These are phyloP conservation scores for Melaleuca quinquenervia DNA, from an alignment of 345 rosid genomes.

Conservation along the genomic window DNA sequence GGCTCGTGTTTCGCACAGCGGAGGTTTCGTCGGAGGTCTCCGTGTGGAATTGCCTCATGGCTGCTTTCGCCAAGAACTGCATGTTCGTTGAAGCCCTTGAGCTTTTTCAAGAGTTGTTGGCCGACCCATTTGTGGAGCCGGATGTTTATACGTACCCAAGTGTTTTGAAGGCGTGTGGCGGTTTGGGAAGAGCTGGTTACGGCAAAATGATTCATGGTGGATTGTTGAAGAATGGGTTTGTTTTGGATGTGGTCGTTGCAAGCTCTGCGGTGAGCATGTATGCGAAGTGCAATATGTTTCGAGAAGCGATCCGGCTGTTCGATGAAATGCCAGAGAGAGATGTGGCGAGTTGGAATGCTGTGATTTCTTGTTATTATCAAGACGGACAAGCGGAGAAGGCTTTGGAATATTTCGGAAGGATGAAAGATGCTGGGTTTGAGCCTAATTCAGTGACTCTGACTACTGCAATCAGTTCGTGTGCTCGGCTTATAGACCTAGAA, in stretches of 20 bases:
- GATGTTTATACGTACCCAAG: constrained; percentile 56
- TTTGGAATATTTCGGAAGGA: constrained; percentile 33
- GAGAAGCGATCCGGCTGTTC: constrained; percentile 28
- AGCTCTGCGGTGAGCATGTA: constrained; percentile 55
- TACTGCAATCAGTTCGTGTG: constrained; percentile 33
- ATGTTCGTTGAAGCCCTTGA: constrained; percentile 44
- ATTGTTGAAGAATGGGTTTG: constrained; percentile 36
- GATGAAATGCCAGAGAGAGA: constrained; percentile 67
- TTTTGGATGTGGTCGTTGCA: constrained; percentile 39
- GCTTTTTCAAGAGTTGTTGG: constrained; percentile 26
- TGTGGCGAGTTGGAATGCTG: constrained; percentile 56
- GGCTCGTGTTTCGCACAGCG: constrained; percentile 23
- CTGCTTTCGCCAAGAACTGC: constrained; percentile 37
- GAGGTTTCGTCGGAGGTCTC: constrained; percentile 29
- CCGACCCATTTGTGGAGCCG: constrained; percentile 25
- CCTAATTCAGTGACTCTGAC: constrained; percentile 60
- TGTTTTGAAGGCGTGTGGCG: constrained; percentile 54
- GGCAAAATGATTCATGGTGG: constrained; percentile 50
- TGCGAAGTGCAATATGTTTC: constrained; percentile 31
- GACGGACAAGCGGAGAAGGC: constrained; percentile 49
- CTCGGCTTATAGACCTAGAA: constrained; percentile 50
- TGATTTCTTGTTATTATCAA: constrained; percentile 63
- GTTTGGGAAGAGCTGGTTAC: constrained; percentile 19
- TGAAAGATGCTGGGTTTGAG: constrained; percentile 43
- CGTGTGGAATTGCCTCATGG: constrained; percentile 51